A percentile compares a stretch with the other conserved stretches of the same genome.
These are phyloP conservation scores for Ceratocystis alfenasii DNA, from an alignment of 2,329 filamentous ascomycete genomes.

Conservation along the genomic window DNA sequence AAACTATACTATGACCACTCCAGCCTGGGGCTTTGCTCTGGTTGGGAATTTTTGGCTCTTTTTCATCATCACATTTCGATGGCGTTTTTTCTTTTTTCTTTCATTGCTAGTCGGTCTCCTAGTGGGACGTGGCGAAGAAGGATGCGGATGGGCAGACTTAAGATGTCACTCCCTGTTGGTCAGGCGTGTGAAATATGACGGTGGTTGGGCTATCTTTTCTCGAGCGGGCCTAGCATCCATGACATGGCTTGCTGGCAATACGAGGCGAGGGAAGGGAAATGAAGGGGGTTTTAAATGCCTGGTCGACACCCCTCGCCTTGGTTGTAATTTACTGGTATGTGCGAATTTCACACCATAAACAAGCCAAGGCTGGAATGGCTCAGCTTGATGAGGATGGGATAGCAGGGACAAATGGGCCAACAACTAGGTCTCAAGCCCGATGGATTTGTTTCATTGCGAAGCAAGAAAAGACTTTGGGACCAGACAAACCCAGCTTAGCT, in stretches of 20 bases:
- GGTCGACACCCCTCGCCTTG: background rate
- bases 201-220: too few species aligned
- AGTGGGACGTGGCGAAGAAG: slow-evolving; percentile 33
- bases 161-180: too few species aligned
- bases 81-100: slow-evolving; percentile 29
- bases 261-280: background rate
- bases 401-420: background rate
- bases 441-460: background rate
- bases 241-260: background rate
- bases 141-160: slow-evolving; percentile 20
- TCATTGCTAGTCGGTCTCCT: slow-evolving; percentile 32
- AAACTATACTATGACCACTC: slow-evolving; percentile 67
- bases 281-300: background rate
- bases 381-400: background rate
- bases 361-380: background rate
- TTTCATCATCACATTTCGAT: slow-evolving; percentile 25
- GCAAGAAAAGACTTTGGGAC: background rate
- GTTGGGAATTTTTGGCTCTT: slow-evolving; percentile 60
- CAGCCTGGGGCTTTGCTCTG: slow-evolving; percentile 50
- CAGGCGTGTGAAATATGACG: too few species aligned
- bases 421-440: background rate
- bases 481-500: background rate
- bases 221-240: too few species aligned
- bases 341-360: background rate
- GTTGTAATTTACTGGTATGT: background rate